Base-by-base conservation (phyloP, 1,139 yeast species). In the Geotrichum carabidarum region DNA sequence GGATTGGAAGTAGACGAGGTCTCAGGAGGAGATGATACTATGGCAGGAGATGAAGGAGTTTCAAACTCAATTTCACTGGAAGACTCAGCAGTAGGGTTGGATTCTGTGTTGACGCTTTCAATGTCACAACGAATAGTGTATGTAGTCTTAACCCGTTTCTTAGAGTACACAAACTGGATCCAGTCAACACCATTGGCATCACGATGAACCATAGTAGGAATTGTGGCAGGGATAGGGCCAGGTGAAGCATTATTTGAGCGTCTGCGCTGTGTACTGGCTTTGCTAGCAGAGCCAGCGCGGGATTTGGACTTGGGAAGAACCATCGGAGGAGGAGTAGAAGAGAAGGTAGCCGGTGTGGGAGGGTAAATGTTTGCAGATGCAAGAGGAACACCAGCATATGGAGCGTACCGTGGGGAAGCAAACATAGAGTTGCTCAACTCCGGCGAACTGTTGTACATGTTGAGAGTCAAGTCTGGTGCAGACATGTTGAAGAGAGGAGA, bases 91-190 rank as follows among this genome's bases (percentile, higher is more conserved):
- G 44, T 14, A 11, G 44, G 22, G 22, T 14, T 37, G 31, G 46
- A 17, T 12, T 34, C 45, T 8, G 58, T 59, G 51, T 68, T 64
- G 44, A 71, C 66, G 2, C 64, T 59, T 27, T 64, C 67, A 7
- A 72, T 63, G 54, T 72, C 74, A 50, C 74, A 67, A 3, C 74
- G 67, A 27, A 69, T 66, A 18, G 62, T 62, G 60, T 70, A 71
- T 41, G 61, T 58, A 35, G 67, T 61, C 48, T 62, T 63, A 32
- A 65, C 65, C 9, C 71, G 63, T 44, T 69, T 65, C 48, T 65
- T 63, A 32, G 72, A 65, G 60, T 72, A 72, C 52, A 62, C 68
- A 58, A 72, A 72, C 38, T 67, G 59, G 48, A 72, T 67, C 73
- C 72, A 70, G 47, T 68, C 67, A 17, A 68, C 63, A 6, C 74